Conservation (phyloP, 2,329 filamentous ascomycete species). For the Nemania sp. region DNA sequence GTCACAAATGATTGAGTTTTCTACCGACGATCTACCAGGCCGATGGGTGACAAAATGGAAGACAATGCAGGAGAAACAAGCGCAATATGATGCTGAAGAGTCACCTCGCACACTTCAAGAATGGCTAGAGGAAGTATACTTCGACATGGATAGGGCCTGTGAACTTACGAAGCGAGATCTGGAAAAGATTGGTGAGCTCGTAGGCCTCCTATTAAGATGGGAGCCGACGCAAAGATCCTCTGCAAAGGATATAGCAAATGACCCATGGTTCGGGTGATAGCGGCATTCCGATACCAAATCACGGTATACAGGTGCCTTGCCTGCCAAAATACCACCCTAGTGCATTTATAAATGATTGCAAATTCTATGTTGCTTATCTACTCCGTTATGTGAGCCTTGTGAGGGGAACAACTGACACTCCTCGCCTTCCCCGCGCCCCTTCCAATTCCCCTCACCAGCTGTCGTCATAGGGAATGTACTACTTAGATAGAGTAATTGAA, state of each 20-base stretch:
- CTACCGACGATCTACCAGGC: conserved; percentile 10
- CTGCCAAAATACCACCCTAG: too few species aligned
- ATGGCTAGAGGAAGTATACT: conserved; percentile 25
- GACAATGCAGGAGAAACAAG: background rate
- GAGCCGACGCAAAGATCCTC: conserved; percentile 15
- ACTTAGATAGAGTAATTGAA: too few species aligned
- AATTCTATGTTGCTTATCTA: too few species aligned
- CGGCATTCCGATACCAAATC: too few species aligned
- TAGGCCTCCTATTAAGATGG: conserved; percentile 5
- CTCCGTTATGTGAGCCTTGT: too few species aligned
- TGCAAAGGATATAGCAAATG: conserved; percentile 15
- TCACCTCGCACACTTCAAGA: conserved; percentile 16
- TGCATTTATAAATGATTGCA: too few species aligned
- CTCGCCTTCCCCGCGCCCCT: too few species aligned
- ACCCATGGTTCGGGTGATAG: background rate
- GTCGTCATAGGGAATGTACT: too few species aligned
- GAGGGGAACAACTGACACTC: too few species aligned
- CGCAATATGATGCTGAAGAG: background rate
- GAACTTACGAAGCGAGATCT: conserved; percentile 21
- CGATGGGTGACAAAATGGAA: conserved; percentile 28
- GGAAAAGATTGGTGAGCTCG: background rate
- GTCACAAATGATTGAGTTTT: conserved; percentile 21
- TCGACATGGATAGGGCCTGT: conserved; percentile 6
- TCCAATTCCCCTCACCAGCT: too few species aligned
- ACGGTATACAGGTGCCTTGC: background rate